A percentile compares a stretch with the other conserved stretches of the same genome.
These are phyloP conservation scores for Psidium friedrichsthalianum DNA, from an alignment of 345 rosid genomes.

Conservation along the genomic window DNA sequence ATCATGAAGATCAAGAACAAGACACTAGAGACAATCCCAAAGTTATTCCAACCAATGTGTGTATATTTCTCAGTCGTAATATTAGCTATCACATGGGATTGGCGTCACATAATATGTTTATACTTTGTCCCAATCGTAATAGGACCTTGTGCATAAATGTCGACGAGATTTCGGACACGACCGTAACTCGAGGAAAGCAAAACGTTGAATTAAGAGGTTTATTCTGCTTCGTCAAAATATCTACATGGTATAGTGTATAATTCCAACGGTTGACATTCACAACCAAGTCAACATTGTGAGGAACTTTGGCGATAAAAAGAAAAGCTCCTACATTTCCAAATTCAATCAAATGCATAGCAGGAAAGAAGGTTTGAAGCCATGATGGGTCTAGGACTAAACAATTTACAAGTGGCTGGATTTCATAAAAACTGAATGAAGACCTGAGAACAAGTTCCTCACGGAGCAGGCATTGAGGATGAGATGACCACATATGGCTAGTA, in stretches of 20 bases:
- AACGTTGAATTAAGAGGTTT: neutral
- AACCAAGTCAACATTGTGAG: neutral
- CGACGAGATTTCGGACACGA: neutral
- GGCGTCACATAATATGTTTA: neutral
- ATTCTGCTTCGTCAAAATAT: neutral
- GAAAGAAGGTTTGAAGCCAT: neutral
- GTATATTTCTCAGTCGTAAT: too few relatives aligned
- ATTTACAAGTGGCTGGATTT: neutral
- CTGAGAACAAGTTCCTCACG: slow-evolving; percentile 13
- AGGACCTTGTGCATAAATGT: neutral
- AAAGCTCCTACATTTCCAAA: neutral
- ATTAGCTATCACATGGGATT: too few relatives aligned
- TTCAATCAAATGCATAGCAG: neutral
- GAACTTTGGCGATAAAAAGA: neutral
- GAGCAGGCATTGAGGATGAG: slow-evolving; percentile 64
- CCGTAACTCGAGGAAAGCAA: neutral
- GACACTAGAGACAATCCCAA: neutral
- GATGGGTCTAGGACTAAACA: neutral
- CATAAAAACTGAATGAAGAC: neutral
- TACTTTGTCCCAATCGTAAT: neutral
- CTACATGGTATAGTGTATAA: neutral
- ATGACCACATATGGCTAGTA: too few relatives aligned
- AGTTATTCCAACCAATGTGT: too few relatives aligned
- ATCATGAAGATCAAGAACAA: neutral
- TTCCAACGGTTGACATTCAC: neutral